phyloP scores from a whole-genome alignment of 1,284 basidiomycete species.

The Moesziomyces globuligerus region DNA sequence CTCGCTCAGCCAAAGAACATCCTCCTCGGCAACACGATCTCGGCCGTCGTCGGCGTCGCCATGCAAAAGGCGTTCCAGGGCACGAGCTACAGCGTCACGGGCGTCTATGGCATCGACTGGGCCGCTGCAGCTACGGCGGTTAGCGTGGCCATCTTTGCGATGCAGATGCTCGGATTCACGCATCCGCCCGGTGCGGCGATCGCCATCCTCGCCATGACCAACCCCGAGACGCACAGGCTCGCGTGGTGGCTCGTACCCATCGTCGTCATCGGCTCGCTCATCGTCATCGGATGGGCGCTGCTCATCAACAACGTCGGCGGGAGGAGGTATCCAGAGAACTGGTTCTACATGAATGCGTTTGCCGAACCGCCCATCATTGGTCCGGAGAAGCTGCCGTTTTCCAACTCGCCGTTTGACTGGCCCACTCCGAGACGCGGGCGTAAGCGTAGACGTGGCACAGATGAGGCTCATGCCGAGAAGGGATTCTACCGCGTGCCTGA shows the following conservation, averaged over 20 bases:
- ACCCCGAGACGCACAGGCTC: constrained; percentile 26
- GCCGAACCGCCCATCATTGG: constrained; percentile 35
- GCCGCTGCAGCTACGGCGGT: constrained; percentile 35
- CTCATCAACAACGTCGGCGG: constrained; percentile 58
- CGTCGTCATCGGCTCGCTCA: constrained; percentile 21
- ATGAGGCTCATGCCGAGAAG: constrained; percentile 8
- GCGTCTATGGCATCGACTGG: constrained; percentile 49
- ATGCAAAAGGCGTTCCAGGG: constrained; percentile 46
- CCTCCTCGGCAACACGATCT: constrained; percentile 54
- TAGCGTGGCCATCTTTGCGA: constrained; percentile 39
- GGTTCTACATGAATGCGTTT: constrained; percentile 36
- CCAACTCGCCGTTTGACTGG: constrained; percentile 14
- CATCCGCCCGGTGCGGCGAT: constrained; percentile 61
- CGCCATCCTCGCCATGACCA: constrained; percentile 47
- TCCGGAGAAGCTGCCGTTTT: constrained; percentile 36
- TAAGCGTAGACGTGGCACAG: constrained; percentile 11
- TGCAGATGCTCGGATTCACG: constrained; percentile 57
- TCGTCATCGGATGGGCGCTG: constrained; percentile 60
- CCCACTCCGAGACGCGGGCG: background rate
- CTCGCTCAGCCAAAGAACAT: constrained; percentile 59
- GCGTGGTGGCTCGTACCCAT: constrained; percentile 50
- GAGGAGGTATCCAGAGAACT: constrained; percentile 44
- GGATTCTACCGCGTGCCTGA: constrained; percentile 30
- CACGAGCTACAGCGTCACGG: constrained; percentile 40
- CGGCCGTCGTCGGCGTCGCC: constrained; percentile 51